Base-by-base conservation (phyloP, 176 grass and related monocot genomes). In the Musa itinerans region DNA sequence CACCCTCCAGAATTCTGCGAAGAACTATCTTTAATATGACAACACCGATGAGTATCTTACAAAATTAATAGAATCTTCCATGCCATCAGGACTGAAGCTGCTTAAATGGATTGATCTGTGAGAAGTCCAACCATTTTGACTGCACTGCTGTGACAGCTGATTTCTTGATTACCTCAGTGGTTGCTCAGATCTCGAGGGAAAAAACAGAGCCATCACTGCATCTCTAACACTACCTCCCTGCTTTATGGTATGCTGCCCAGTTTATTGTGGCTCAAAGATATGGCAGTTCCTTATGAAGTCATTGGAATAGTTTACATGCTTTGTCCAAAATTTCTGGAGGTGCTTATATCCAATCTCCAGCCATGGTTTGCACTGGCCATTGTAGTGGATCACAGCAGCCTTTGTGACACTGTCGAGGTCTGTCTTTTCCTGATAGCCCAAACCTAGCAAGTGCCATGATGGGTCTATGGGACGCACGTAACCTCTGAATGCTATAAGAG, bases 301-400 rank as follows among this genome's bases (percentile, higher is more conserved):
- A 64, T 76, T 76, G 19, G 74, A 76, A 59, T 65, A 76, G 57
- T 76, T 76, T 65, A 76, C 74, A 65, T 76, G 74, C 48, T 64
- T 63, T 51, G 74, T 65, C 74, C 74, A 76, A 63, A 76, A 76
- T 12, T 58, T 48, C n/a, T 65, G 74, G 12, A 76, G 59, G 48
- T 65, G 74, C 43, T 76, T 76, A 76, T 64, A 76, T 50, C 74
- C 74, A 65, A 76, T 76, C n/a, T 76, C 74, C 59, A 76, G 34
- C 74, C 74, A 76, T 3, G 74, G 74, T 12, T 76, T 76, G 58
- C 74, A 76, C 34, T 65, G 74, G 2, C 74, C 74, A 62, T 76
- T 76, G 20, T 52, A 76, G 59, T 76, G 74, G 58, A 76, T 76
- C 74, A 76, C 74, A 23, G 74, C 74, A 76, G 74, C 74, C 57